Evolutionary conservation across 1,284 basidiomycete species (phyloP).

Genomic region (Xerocomus minutiporus): DNA sequence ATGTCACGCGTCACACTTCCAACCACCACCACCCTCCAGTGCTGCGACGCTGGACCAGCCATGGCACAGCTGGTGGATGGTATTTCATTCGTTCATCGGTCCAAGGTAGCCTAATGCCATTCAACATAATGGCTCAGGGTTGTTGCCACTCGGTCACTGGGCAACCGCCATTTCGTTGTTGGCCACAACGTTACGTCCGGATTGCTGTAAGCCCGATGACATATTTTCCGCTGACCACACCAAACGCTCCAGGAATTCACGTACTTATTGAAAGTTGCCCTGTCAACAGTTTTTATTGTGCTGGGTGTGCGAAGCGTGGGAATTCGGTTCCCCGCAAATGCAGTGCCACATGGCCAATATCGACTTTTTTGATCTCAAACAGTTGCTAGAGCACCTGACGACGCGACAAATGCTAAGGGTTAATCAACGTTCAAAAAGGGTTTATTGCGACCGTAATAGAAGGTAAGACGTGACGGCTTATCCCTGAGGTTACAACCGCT

Average conservation of each 20-base stretch:
- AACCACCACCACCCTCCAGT: no score
- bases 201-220: not conserved
- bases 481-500: not conserved
- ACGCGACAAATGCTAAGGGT: not conserved
- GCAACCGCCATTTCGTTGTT: no score
- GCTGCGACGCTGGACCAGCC: no score
- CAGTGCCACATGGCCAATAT: slow-evolving; percentile 3
- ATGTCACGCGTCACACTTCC: slow-evolving; percentile 13
- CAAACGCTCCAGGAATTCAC: no score
- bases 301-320: not conserved
- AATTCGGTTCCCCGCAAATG: slow-evolving; percentile 11
- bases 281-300: not conserved
- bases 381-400: not conserved
- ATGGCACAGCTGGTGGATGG: no score
- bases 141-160: no score
- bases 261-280: not conserved
- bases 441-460: not conserved
- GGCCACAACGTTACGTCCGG: not conserved
- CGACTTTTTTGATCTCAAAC: not conserved
- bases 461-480: not conserved
- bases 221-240: no score
- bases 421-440: not conserved
- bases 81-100: no score
- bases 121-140: no score
- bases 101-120: no score